These are phyloP conservation scores for Termitomyces sp. DNA, from an alignment of 768 basidiomycete genomes.

Conservation along the genomic window DNA sequence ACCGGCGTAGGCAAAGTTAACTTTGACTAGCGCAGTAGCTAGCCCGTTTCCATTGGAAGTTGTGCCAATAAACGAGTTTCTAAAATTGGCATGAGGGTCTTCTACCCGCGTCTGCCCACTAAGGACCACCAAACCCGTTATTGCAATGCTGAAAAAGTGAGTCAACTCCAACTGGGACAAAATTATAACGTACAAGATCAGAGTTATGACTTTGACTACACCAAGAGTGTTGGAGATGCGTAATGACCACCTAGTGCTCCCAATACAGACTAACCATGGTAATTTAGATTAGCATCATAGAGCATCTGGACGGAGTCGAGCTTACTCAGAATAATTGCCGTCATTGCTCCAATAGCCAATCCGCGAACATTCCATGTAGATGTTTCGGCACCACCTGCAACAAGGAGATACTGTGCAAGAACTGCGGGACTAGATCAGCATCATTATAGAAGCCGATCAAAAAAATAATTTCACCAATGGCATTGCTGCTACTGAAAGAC, in stretches of 20 bases:
- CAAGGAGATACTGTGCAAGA: slow-evolving; percentile 29
- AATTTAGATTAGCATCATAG: background rate
- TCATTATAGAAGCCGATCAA: background rate
- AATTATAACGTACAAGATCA: slow-evolving; percentile 20
- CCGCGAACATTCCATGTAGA: slow-evolving; percentile 29
- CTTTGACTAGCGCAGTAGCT: slow-evolving; percentile 29
- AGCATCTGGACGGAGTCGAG: background rate
- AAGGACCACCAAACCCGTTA: slow-evolving; percentile 57
- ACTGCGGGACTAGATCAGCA: slow-evolving; percentile 15
- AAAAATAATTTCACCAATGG: slow-evolving; percentile 22
- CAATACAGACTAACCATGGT: slow-evolving; percentile 20
- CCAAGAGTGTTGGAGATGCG: slow-evolving; percentile 28
- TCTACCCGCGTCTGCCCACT: slow-evolving; percentile 49
- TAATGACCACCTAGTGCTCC: slow-evolving; percentile 32
- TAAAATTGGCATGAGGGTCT: slow-evolving; percentile 54
- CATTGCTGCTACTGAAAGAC: slow-evolving; percentile 32
- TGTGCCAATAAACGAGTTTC: slow-evolving; percentile 50
- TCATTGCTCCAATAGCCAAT: slow-evolving; percentile 27
- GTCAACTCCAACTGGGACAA: background rate
- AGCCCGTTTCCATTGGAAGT: slow-evolving; percentile 41
- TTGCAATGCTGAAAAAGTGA: slow-evolving; percentile 29
- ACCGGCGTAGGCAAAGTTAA: slow-evolving; percentile 32
- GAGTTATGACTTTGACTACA: slow-evolving; percentile 24
- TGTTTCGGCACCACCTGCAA: slow-evolving; percentile 22
- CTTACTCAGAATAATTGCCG: slow-evolving; percentile 20